Base-by-base conservation (phyloP, 2,329 filamentous ascomycete species). In the Phaeosphaeria sp. region DNA sequence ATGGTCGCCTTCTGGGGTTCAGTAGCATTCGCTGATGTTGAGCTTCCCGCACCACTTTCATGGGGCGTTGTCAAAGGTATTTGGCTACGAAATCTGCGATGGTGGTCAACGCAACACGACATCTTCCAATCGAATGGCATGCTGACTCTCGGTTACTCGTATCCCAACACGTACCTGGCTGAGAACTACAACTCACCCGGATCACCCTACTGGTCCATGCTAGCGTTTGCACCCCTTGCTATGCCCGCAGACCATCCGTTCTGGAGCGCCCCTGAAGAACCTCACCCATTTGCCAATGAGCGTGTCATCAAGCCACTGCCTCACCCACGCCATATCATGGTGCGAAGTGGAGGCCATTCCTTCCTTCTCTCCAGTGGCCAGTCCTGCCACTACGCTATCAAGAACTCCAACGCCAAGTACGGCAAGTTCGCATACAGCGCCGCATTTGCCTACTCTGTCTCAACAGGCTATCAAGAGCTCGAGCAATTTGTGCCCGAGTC, bases 1-100 rank as follows among this genome's bases (percentile, higher is more conserved):
- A 93, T 93, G 87, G 88, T 89, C n/a, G 90, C 87, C 0, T 93
- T 93, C 78, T 93, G 90, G 90, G 88, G 89, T 13, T 89, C 90
- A 0, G 78, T 93, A 25, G 91, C 89, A 1, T 92, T 92, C 67
- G 90, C 90, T 3, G 88, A 88, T 63, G 87, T 92, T 50, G 89
- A 92, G 52, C 82, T 92, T 5, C 90, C 90, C 0, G 82, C 82
- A 7, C 90, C 90, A 0, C 78, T 93, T 52, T 90, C 87, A 2
- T 93, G 90, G 90, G 90, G 91, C 2, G 89, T 91, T 66, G 88
- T 93, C 17, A 92, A 92, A 75, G 90, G 91, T 1, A 83, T 93
- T 15, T 83, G 92, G 41, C 77, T 93, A 55, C 84, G 90, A 15
- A 89, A 93, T 69, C 79, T 94, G 41, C 83, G 90, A 9, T 93